A percentile compares a stretch with the other conserved stretches of the same genome.
phyloP scores from a whole-genome alignment of 768 basidiomycete species.

The Podaxis sp. region DNA sequence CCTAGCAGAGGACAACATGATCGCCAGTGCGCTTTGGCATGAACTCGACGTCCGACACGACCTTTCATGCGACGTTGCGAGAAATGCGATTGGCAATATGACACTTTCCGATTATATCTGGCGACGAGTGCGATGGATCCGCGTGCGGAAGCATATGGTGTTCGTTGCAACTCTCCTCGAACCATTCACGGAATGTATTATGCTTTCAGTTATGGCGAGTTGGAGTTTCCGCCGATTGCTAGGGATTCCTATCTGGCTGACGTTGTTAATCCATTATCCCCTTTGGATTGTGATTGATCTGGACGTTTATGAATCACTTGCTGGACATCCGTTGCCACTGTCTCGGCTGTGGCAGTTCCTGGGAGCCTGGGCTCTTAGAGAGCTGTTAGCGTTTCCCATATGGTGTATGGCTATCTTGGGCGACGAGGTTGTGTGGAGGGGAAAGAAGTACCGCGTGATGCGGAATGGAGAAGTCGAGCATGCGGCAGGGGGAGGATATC shows the following conservation, averaged over 20 bases:
- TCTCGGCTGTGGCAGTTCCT: conserved; percentile 58
- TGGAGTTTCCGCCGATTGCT: conserved; percentile 51
- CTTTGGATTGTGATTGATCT: conserved; percentile 80
- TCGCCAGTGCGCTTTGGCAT: conserved; percentile 90
- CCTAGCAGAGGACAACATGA: conserved; percentile 98
- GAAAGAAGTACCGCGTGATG: conserved; percentile 70
- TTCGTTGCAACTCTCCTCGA: conserved; percentile 82
- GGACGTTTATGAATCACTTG: conserved; percentile 76
- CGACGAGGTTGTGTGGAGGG: conserved; percentile 85
- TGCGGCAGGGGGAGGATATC: conserved; percentile 20
- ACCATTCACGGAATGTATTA: conserved; percentile 87
- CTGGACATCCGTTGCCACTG: conserved; percentile 56
- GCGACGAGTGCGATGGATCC: conserved; percentile 93
- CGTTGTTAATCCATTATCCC: conserved; percentile 57
- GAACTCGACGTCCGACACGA: conserved; percentile 87
- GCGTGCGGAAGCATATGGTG: conserved; percentile 94
- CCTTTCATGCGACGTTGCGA: conserved; percentile 86
- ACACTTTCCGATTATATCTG: conserved; percentile 79
- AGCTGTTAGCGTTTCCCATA: conserved; percentile 84
- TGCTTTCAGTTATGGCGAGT: conserved; percentile 65
- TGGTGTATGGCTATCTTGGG: conserved; percentile 83
- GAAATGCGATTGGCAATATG: conserved; percentile 90
- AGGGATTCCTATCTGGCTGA: conserved; percentile 51
- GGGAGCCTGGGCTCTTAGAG: conserved; percentile 75
- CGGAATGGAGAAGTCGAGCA: conserved; percentile 67